Conservation (phyloP, 441 rosid genomes). For the Populus tomentosa region DNA sequence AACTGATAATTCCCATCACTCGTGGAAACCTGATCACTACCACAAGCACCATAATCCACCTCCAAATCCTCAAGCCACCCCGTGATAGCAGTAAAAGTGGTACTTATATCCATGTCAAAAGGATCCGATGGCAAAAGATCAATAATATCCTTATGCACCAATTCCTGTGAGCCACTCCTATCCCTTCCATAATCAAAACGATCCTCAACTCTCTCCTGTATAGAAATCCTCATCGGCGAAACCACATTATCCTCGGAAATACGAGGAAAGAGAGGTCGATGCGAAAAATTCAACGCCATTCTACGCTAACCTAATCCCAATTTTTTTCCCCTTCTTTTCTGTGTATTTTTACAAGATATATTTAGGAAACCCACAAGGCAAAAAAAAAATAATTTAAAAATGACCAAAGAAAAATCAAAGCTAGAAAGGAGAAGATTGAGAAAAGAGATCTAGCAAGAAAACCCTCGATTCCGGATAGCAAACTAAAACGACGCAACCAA, state of each 20-base stretch:
- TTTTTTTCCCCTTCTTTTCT: background rate
- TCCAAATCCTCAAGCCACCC: conserved; percentile 94
- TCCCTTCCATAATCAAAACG: conserved; percentile 64
- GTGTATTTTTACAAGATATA: conserved; percentile 9
- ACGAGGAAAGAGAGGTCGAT: conserved; percentile 54
- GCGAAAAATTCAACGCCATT: conserved; percentile 92
- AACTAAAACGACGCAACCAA: conserved; percentile 86
- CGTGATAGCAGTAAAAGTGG: conserved; percentile 72
- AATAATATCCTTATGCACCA: conserved; percentile 63
- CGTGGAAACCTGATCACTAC: conserved; percentile 35
- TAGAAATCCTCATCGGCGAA: conserved; percentile 57
- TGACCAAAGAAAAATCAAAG: background rate
- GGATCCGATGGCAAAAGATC: conserved; percentile 98
- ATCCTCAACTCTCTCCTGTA: conserved; percentile 43
- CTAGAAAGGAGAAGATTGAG: background rate
- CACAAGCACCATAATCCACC: conserved; percentile 46
- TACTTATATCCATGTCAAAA: conserved; percentile 83
- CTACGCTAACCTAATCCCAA: conserved; percentile 19
- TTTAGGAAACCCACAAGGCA: conserved; percentile 15
- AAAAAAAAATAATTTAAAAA: background rate
- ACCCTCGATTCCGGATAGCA: conserved; percentile 87
- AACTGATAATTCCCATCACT: conserved; percentile 48
- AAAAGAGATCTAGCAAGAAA: conserved; percentile 42
- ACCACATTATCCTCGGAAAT: conserved; percentile 63
- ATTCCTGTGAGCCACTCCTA: conserved; percentile 48